phyloP scores from a whole-genome alignment of 2,329 filamentous ascomycete genomes.

The Xylaria sp. region DNA sequence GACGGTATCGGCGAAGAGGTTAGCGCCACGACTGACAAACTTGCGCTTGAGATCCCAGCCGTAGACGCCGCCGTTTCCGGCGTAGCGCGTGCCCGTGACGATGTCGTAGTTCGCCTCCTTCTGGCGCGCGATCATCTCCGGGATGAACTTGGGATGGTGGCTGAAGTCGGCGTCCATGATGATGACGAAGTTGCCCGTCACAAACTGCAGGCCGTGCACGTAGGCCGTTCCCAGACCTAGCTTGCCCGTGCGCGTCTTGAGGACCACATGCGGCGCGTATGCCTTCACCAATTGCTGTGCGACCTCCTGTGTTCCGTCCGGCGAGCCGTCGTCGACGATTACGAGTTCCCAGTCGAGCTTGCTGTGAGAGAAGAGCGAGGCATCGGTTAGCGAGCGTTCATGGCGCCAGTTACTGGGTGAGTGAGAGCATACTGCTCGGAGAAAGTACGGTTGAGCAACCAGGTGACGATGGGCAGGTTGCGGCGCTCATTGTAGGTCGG shows the following conservation, averaged over 20 bases:
- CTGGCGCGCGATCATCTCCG: slow-evolving; percentile 83
- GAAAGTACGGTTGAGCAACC: slow-evolving; percentile 90
- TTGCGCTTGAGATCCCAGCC: slow-evolving; percentile 95
- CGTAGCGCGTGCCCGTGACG: slow-evolving; percentile 92
- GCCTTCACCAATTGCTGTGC: slow-evolving; percentile 84
- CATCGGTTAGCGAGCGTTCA: slow-evolving; percentile 14
- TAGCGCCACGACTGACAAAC: slow-evolving; percentile 79
- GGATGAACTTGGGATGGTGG: slow-evolving; percentile 98
- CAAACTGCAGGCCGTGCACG: slow-evolving; percentile 87
- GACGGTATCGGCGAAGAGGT: slow-evolving; percentile 92
- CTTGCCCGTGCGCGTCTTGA: slow-evolving; percentile 88
- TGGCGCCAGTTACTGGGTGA: background rate
- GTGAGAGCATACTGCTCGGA: slow-evolving; percentile 64
- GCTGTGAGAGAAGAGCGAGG: slow-evolving; percentile 40
- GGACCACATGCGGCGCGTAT: slow-evolving; percentile 72
- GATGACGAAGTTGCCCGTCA: slow-evolving; percentile 89
- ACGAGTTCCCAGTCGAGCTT: slow-evolving; percentile 95
- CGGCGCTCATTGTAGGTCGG: slow-evolving; percentile 98
- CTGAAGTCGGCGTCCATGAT: slow-evolving; percentile 99
- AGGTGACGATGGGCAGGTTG: slow-evolving; percentile 93
- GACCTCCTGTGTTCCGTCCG: slow-evolving; percentile 88
- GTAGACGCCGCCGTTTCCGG: slow-evolving; percentile 80
- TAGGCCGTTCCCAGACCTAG: slow-evolving; percentile 96
- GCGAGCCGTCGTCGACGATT: slow-evolving; percentile 96
- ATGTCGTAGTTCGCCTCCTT: slow-evolving; percentile 80